A percentile compares a stretch with the other conserved stretches of the same genome.
phyloP scores from a whole-genome alignment of 78 protist genomes.

The Dictyostelium capitatum region DNA sequence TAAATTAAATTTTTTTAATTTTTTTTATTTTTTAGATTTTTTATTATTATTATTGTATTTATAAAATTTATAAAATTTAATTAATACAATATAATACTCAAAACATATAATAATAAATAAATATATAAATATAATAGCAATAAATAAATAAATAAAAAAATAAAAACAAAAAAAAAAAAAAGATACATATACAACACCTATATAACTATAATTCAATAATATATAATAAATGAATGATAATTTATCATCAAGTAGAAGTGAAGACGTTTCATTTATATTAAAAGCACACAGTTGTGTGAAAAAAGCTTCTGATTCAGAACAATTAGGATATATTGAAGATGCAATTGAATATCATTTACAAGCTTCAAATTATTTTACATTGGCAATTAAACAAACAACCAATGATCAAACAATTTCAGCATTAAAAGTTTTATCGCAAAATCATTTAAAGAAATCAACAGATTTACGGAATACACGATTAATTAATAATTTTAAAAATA shows the following conservation, averaged over 20 bases:
- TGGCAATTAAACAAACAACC: slow-evolving; percentile 56
- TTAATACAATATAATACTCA: no score
- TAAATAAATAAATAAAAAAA: background rate
- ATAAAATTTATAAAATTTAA: no score
- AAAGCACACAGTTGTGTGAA: slow-evolving; percentile 32
- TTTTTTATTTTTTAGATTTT: background rate
- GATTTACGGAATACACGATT: slow-evolving; percentile 11
- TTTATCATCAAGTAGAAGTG: background rate
- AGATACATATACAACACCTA: background rate
- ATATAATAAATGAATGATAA: background rate
- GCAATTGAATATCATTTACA: slow-evolving; percentile 59
- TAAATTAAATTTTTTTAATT: background rate
- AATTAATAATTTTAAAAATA: background rate
- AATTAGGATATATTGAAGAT: slow-evolving; percentile 60
- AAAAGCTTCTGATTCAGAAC: slow-evolving; percentile 42
- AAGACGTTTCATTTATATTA: slow-evolving; percentile 26
- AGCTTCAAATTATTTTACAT: slow-evolving; percentile 45
- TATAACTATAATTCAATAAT: no score
- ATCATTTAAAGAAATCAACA: slow-evolving; percentile 45
- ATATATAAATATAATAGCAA: background rate
- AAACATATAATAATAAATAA: no score
- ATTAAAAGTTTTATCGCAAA: slow-evolving; percentile 42
- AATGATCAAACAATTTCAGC: slow-evolving; percentile 56
- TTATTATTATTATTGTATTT: background rate
- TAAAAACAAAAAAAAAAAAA: background rate